A percentile compares a stretch with the other conserved stretches of the same genome.
These are phyloP conservation scores for Sisymbrium altissimum DNA, from an alignment of 345 rosid species.

Conservation along the genomic window DNA sequence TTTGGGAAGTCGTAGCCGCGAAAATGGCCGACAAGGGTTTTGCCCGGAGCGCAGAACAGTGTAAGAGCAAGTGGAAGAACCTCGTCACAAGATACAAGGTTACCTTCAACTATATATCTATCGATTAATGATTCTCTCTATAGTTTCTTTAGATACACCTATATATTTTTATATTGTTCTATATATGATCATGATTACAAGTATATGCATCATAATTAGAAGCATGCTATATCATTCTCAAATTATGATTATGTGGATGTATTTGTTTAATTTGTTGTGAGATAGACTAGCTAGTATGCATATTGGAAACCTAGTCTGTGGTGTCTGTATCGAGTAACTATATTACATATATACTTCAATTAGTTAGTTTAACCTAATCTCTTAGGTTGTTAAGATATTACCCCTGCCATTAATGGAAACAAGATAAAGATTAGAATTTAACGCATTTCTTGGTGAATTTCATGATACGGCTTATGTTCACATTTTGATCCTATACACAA, in stretches of 20 bases:
- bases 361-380: conserved; percentile 19
- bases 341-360: background rate
- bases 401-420: conserved; percentile 13
- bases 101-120: conserved; percentile 11
- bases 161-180: background rate
- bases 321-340: background rate
- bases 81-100: conserved; percentile 97
- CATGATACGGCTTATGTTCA: conserved; percentile 17
- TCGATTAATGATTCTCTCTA: background rate
- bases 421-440: background rate
- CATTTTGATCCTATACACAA: conserved; percentile 24
- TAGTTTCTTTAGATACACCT: background rate
- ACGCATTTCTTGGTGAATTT: conserved; percentile 21
- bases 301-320: conserved; percentile 15
- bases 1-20: conserved; percentile 80
- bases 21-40: conserved; percentile 80
- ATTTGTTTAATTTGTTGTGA: background rate
- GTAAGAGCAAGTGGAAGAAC: conserved; percentile 99
- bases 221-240: background rate
- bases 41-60: conserved; percentile 89
- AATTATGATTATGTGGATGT: background rate
- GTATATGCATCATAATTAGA: background rate
- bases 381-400: conserved; percentile 9
- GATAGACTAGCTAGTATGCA: background rate
- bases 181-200: background rate